These are phyloP conservation scores for carrot (Daucus carota) DNA, from an alignment of 129 eudicot genomes.

Conservation along the genomic window DH1_v3.0 NC_030388.2:11343501-11344000, in stretches of 20 bases:
- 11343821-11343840: too few species aligned
- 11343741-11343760: slow-evolving; percentile 87
- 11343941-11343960: neutral
- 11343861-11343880: too few species aligned
- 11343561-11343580: slow-evolving; percentile 37
- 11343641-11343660: slow-evolving; percentile 59
- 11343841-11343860: too few species aligned
- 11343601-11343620: too few species aligned
- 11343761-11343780: slow-evolving; percentile 83
- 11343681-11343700: slow-evolving; percentile 44
- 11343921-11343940: too few species aligned
- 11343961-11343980: neutral
- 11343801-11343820: too few species aligned
- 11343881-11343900: too few species aligned
- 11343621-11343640: slow-evolving; percentile 91
- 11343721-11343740: slow-evolving; percentile 96
- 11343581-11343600: slow-evolving; percentile 95
- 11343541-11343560: neutral
- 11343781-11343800: slow-evolving; percentile 20
- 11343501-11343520: too few species aligned
- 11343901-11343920: neutral
- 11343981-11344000: neutral
- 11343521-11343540: too few species aligned
- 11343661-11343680: slow-evolving; percentile 33
- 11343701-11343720: too few species aligned